Evolutionary conservation across 179 eudicot genomes (phyloP).

Genomic region (Beta lomatogona): DNA sequence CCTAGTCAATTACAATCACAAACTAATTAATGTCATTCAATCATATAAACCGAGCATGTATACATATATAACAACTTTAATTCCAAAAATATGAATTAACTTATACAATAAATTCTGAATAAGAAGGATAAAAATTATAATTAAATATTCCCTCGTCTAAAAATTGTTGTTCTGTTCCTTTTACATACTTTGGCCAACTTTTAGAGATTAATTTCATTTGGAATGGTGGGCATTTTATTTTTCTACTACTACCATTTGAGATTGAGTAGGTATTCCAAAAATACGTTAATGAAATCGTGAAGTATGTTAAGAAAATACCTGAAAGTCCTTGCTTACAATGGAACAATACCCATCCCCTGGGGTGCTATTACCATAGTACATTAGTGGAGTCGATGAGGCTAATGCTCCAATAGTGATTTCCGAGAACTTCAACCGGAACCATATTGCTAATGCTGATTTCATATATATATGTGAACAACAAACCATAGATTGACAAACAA

Average conservation of each 20-base stretch:
- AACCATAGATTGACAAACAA: not conserved
- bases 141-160: no score
- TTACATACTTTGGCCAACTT: no score
- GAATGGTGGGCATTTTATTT: no score
- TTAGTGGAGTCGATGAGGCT: constrained; percentile 8
- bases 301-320: not conserved
- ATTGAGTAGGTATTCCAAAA: no score
- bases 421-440: not conserved
- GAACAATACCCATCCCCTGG: not conserved
- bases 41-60: not conserved
- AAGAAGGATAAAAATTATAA: no score
- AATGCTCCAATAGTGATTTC: constrained; percentile 6
- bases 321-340: not conserved
- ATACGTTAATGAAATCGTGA: not conserved
- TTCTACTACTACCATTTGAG: no score
- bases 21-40: no score
- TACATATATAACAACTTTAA: no score
- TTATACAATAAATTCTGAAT: no score
- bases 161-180: no score
- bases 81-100: no score
- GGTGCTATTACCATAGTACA: not conserved
- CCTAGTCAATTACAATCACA: not conserved
- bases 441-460: not conserved
- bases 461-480: not conserved
- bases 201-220: no score